phyloP scores from a whole-genome alignment of 2,329 filamentous ascomycete species.

The Nigrospora osmanthi region DNA sequence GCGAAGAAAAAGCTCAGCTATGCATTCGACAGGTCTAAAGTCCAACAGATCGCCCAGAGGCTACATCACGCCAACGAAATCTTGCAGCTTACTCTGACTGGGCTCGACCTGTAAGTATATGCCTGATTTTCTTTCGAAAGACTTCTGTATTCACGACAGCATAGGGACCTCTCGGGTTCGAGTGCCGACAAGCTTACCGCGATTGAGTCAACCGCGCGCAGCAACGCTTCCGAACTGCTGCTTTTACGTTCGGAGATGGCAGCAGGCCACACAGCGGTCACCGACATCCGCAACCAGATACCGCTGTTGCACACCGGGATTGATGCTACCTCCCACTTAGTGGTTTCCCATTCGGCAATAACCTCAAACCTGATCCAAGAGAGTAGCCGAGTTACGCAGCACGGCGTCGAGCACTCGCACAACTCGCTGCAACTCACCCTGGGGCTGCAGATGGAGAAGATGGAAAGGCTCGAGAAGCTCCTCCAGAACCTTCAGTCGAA shows the following conservation, averaged over 20 bases:
- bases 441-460: neutral
- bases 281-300: neutral
- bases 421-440: neutral
- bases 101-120: neutral
- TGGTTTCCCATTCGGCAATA: neutral
- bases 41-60: constrained; percentile 1
- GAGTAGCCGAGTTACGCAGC: neutral
- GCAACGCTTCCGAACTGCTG: neutral
- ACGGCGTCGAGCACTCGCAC: neutral
- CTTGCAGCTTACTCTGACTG: neutral
- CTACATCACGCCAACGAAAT: constrained; percentile 1
- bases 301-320: neutral
- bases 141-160: neutral
- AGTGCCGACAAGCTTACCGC: neutral
- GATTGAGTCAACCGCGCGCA: neutral
- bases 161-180: neutral
- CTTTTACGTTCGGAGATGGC: constrained; percentile 1
- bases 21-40: constrained; percentile 1
- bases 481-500: neutral
- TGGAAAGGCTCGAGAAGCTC: neutral
- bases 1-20: constrained; percentile 2
- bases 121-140: too few species aligned
- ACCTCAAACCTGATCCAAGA: neutral
- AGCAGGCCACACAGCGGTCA: neutral
- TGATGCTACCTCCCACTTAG: neutral